A percentile compares a stretch with the other conserved stretches of the same genome.
These are phyloP conservation scores for Tulasnella sp. DNA, from an alignment of 768 basidiomycete species.

Conservation along the genomic window DNA sequence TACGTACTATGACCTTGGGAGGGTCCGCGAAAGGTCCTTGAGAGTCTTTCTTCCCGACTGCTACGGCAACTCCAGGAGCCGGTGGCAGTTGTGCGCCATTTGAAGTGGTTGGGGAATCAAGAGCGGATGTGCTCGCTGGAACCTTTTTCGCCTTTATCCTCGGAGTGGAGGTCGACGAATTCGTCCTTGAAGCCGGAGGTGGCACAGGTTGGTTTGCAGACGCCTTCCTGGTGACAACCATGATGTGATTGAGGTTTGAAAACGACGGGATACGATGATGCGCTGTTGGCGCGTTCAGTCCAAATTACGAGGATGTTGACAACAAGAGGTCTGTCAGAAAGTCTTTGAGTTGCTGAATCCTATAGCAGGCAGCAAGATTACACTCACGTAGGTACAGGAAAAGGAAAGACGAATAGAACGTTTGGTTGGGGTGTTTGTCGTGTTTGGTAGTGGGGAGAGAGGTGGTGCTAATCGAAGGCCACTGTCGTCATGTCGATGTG, in stretches of 20 bases:
- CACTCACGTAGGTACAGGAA: not conserved
- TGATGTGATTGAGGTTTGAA: not conserved
- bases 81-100: slow-evolving; percentile 11
- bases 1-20: slow-evolving; percentile 29
- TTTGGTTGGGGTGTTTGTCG: not conserved
- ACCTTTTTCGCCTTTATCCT: slow-evolving; percentile 21
- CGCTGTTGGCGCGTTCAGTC: not conserved
- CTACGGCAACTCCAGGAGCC: not conserved
- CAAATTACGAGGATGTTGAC: not conserved
- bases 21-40: slow-evolving; percentile 28
- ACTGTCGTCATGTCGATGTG: slow-evolving; percentile 1
- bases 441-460: not conserved
- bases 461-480: slow-evolving; percentile 8
- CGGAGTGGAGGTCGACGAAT: slow-evolving; percentile 24
- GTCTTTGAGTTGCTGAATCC: not conserved
- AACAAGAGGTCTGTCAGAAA: not conserved
- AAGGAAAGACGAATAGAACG: not conserved
- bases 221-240: slow-evolving; percentile 22
- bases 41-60: slow-evolving; percentile 13
- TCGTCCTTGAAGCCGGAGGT: slow-evolving; percentile 16
- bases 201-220: not conserved
- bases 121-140: slow-evolving; percentile 5
- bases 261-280: not conserved
- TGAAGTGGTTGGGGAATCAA: not conserved
- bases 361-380: not conserved